Percentiles rank a stretch among this genome's conserved stretches.
Conservation (phyloP, 129 eudicot species). For the Smallanthus sonchifolius region DNA sequence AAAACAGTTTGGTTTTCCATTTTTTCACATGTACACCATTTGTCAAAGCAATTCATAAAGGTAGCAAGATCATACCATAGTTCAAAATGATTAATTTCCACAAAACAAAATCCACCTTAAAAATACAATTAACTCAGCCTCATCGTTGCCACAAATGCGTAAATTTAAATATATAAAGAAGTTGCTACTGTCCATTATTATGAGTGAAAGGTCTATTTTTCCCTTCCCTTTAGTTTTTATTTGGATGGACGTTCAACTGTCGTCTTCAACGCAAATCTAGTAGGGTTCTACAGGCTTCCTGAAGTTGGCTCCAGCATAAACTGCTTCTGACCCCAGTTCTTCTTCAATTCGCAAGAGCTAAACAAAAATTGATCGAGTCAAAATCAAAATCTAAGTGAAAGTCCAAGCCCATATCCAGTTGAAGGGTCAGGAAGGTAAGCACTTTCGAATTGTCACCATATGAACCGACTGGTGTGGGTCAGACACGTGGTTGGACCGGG, state of each 20-base stretch:
- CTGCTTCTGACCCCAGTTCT: slow-evolving; percentile 89
- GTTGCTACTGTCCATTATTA: slow-evolving; percentile 13
- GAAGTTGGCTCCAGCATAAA: slow-evolving; percentile 91
- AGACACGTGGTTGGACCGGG: no score
- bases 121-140: slow-evolving; percentile 21
- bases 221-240: slow-evolving; percentile 19
- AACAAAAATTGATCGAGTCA: neutral
- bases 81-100: neutral
- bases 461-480: no score
- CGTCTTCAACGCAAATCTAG: slow-evolving; percentile 22
- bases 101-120: neutral
- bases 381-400: no score
- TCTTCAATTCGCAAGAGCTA: slow-evolving; percentile 90
- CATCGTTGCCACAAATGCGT: neutral
- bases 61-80: no score
- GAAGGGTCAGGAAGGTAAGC: no score
- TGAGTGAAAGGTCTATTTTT: neutral
- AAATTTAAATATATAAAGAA: neutral
- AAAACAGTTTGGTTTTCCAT: no score
- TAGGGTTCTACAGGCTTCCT: slow-evolving; percentile 89
- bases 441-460: no score
- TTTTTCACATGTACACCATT: no score
- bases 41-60: no score
- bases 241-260: slow-evolving; percentile 17
- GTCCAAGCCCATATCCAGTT: no score